Evolutionary conservation across 768 basidiomycete genomes (phyloP).

Genomic region (Agrocybe pediades): DNA sequence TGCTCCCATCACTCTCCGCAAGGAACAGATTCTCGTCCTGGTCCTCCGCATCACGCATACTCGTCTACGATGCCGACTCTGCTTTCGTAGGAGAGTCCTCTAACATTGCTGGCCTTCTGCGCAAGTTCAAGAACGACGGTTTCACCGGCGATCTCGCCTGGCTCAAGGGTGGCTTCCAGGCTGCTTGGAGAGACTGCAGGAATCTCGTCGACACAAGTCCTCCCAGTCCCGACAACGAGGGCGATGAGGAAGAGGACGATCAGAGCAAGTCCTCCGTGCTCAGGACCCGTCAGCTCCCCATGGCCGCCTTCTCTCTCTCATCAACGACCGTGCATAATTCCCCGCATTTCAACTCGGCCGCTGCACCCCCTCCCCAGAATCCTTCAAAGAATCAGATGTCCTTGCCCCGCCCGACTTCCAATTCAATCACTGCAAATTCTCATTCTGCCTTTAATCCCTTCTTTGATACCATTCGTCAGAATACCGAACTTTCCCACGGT

Average conservation of each 20-base stretch:
- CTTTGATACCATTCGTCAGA: constrained; percentile 92
- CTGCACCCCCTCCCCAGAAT: constrained; percentile 15
- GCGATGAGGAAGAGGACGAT: constrained; percentile 52
- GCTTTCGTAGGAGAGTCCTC: constrained; percentile 56
- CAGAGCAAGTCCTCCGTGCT: constrained; percentile 34
- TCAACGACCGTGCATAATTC: constrained; percentile 38
- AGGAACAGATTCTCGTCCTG: constrained; percentile 63
- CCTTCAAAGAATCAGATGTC: constrained; percentile 9
- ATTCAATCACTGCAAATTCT: constrained; percentile 13
- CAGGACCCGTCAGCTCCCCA: constrained; percentile 61
- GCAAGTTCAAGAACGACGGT: constrained; percentile 65
- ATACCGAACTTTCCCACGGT: constrained; percentile 75
- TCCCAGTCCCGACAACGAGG: constrained; percentile 51
- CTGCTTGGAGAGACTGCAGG: constrained; percentile 56
- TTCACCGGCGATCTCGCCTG: constrained; percentile 68
- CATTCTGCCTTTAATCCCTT: constrained; percentile 78
- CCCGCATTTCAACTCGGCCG: constrained; percentile 22
- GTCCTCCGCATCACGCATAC: constrained; percentile 58
- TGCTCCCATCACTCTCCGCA: constrained; percentile 69
- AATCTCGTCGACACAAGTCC: constrained; percentile 54
- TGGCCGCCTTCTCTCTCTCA: constrained; percentile 62
- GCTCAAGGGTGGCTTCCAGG: constrained; percentile 83
- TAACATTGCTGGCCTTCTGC: constrained; percentile 72
- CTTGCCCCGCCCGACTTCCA: constrained; percentile 12
- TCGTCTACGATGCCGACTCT: constrained; percentile 89